These are phyloP conservation scores for Naganishia sp. DNA, from an alignment of 1,284 basidiomycete genomes.

Conservation along the genomic window DNA sequence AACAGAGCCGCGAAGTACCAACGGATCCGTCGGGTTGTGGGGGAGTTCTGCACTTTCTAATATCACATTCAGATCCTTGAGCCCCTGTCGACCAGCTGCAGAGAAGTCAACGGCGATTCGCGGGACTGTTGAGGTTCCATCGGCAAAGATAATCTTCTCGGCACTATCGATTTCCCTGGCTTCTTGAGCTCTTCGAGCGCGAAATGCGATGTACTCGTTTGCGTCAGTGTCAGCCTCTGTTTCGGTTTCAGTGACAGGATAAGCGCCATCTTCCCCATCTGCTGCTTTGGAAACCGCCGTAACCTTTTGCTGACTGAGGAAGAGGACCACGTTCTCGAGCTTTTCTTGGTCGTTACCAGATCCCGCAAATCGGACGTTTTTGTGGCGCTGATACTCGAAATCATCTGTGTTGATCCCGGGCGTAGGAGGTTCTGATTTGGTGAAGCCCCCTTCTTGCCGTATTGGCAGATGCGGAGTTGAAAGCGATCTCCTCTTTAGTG, in stretches of 20 bases:
- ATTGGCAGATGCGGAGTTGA: slow-evolving; percentile 52
- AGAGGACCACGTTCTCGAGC: slow-evolving; percentile 53
- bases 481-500: slow-evolving; percentile 52
- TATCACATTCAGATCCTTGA: slow-evolving; percentile 47
- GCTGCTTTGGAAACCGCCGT: slow-evolving; percentile 50
- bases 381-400: slow-evolving; percentile 43
- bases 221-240: slow-evolving; percentile 51
- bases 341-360: slow-evolving; percentile 42
- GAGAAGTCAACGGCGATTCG: slow-evolving; percentile 51
- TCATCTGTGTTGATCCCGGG: slow-evolving; percentile 39
- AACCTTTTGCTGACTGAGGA: slow-evolving; percentile 52
- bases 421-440: slow-evolving; percentile 34
- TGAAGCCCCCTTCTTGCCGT: slow-evolving; percentile 36
- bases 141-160: slow-evolving; percentile 39
- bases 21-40: slow-evolving; percentile 37
- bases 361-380: slow-evolving; percentile 52
- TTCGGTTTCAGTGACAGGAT: slow-evolving; percentile 49
- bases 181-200: slow-evolving; percentile 46
- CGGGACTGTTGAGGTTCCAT: slow-evolving; percentile 44
- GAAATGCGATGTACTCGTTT: slow-evolving; percentile 52
- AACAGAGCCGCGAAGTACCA: slow-evolving; percentile 55
- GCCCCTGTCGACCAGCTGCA: slow-evolving; percentile 38
- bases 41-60: slow-evolving; percentile 51
- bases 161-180: slow-evolving; percentile 34
- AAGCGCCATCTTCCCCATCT: slow-evolving; percentile 40